Conservation (phyloP, 257 asterid genomes). For the Plectranthus barbatus region DNA sequence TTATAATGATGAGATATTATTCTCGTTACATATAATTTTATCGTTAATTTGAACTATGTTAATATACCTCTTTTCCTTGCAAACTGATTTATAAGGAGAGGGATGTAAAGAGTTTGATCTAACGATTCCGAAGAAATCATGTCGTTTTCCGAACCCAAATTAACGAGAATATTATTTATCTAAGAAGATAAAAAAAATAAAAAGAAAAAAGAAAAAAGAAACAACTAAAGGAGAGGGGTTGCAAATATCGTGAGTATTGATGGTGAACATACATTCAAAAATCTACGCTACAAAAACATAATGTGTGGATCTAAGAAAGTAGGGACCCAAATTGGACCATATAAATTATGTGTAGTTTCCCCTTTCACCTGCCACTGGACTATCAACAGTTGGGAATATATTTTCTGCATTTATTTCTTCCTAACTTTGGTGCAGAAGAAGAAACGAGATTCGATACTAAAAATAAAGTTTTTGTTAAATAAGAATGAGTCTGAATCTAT, state of each 20-base stretch:
- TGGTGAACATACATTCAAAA: constrained; percentile 4
- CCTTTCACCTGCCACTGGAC: not conserved
- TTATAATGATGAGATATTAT: too few relatives aligned
- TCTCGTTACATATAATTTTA: too few relatives aligned
- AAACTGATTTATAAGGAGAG: too few relatives aligned
- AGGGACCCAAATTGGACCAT: constrained; percentile 10
- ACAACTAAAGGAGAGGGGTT: not conserved
- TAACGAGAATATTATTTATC: too few relatives aligned
- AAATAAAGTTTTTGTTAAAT: too few relatives aligned
- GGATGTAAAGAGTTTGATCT: too few relatives aligned
- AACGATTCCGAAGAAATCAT: too few relatives aligned
- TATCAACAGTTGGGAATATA: constrained; percentile 1
- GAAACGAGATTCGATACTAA: too few relatives aligned
- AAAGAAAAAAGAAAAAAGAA: not conserved
- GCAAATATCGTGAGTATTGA: not conserved
- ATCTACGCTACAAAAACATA: constrained; percentile 2
- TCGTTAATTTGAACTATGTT: too few relatives aligned
- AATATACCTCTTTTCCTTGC: too few relatives aligned
- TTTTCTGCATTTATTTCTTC: constrained; percentile 6
- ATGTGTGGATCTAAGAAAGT: constrained; percentile 10
- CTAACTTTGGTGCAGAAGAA: not conserved
- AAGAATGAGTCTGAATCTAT: too few relatives aligned
- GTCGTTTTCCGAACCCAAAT: too few relatives aligned
- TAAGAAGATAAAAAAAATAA: not conserved
- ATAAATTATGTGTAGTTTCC: not conserved